These are phyloP conservation scores for Gnomoniopsis smithogilvyi DNA, from an alignment of 2,329 filamentous ascomycete genomes.

Conservation along the genomic window DNA sequence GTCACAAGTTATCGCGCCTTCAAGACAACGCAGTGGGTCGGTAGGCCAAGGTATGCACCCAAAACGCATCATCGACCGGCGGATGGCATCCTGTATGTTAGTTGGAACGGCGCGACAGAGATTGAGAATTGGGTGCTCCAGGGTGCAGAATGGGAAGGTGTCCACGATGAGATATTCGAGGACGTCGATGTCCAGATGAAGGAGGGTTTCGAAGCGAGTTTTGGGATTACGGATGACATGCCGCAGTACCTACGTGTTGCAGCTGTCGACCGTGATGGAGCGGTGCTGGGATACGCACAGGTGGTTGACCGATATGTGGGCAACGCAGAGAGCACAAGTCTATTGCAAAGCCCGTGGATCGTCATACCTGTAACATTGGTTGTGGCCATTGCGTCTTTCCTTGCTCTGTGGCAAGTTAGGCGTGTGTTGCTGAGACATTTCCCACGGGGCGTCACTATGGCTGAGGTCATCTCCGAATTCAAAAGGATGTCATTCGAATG, in stretches of 20 bases:
- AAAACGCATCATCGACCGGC: conserved; percentile 1
- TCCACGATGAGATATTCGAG: not conserved
- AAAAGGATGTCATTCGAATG: not conserved
- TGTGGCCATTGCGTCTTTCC: not conserved
- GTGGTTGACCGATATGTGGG: conserved; percentile 16
- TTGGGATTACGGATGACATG: conserved; percentile 8
- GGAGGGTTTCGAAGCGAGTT: conserved; percentile 17
- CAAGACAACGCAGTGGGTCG: conserved; percentile 19
- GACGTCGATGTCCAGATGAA: conserved; percentile 12
- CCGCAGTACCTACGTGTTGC: conserved; percentile 17
- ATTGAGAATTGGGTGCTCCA: conserved; percentile 19
- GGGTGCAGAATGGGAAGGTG: conserved; percentile 12
- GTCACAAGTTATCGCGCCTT: conserved; percentile 21
- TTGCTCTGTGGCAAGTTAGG: not conserved
- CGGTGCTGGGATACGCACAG: conserved; percentile 15
- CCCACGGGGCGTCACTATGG: not conserved
- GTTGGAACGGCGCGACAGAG: conserved; percentile 22
- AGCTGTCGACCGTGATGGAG: conserved; percentile 12
- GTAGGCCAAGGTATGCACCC: conserved; percentile 13
- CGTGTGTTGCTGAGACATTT: not conserved
- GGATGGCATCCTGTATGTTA: conserved; percentile 18
- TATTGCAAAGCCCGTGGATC: not conserved
- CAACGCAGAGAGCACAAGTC: conserved; percentile 6
- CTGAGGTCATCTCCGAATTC: not conserved
- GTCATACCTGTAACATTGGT: not conserved